A percentile compares a stretch with the other conserved stretches of the same genome.
Evolutionary conservation across 2,329 filamentous ascomycete species (phyloP).

Genomic region (Diplocarpon mali): DNA sequence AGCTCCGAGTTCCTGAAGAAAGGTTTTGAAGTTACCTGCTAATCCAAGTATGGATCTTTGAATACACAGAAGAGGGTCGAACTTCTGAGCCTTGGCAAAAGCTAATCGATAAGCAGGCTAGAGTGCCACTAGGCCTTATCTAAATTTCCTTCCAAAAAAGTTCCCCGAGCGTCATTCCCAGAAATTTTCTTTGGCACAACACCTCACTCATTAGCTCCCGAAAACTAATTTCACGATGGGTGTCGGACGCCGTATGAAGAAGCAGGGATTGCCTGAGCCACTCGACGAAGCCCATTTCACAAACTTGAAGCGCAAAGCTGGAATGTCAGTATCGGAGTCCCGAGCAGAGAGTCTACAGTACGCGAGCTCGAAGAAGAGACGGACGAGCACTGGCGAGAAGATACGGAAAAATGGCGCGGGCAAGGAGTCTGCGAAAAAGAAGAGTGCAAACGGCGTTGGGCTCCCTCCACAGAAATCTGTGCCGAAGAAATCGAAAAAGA

Average conservation of each 20-base stretch:
- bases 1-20: background rate
- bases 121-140: conserved; percentile 18
- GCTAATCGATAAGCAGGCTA: conserved; percentile 6
- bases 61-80: background rate
- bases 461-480: conserved; percentile 27
- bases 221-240: conserved; percentile 53
- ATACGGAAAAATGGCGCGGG: conserved; percentile 32
- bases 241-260: conserved; percentile 84
- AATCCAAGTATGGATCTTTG: background rate
- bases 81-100: conserved; percentile 11
- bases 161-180: too few relatives aligned
- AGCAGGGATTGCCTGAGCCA: conserved; percentile 77
- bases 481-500: conserved; percentile 27
- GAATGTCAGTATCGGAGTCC: conserved; percentile 49
- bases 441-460: conserved; percentile 26
- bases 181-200: too few relatives aligned
- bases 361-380: conserved; percentile 52
- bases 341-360: conserved; percentile 36
- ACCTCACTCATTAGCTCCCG: conserved; percentile 1
- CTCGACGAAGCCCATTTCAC: conserved; percentile 72
- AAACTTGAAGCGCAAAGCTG: conserved; percentile 76
- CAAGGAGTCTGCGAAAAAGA: conserved; percentile 25
- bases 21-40: background rate
- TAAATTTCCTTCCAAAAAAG: conserved; percentile 14
- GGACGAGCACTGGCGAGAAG: conserved; percentile 33